Evolutionary conservation across 805 yeast species (phyloP).

Genomic region (Zygosaccharomyces siamensis): DNA sequence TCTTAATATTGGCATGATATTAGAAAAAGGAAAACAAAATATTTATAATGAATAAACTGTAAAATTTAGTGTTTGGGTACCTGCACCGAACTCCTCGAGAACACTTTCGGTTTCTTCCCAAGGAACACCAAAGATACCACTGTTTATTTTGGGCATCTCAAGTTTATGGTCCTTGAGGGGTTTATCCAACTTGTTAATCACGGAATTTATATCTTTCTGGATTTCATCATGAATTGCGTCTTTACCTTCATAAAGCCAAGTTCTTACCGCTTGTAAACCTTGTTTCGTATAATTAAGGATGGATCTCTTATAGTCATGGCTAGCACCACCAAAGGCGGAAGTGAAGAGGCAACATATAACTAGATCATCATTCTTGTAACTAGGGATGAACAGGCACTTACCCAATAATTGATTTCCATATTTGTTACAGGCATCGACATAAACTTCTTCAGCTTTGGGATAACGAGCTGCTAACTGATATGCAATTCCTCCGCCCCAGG

Average conservation of each 20-base stretch:
- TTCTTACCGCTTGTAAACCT: slow-evolving; percentile 37
- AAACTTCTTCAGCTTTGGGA: slow-evolving; percentile 52
- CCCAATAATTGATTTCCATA: slow-evolving; percentile 43
- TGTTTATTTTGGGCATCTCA: slow-evolving; percentile 71
- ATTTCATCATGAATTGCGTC: slow-evolving; percentile 6
- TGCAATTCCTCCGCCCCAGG: slow-evolving; percentile 88
- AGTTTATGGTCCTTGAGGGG: slow-evolving; percentile 27
- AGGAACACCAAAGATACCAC: slow-evolving; percentile 77
- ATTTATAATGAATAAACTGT: slow-evolving; percentile 7
- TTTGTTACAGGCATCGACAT: slow-evolving; percentile 32
- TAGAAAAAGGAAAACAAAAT: background rate
- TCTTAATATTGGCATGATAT: background rate
- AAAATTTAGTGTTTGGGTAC: slow-evolving; percentile 4
- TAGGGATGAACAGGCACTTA: slow-evolving; percentile 29
- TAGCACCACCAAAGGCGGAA: slow-evolving; percentile 47
- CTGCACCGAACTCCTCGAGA: slow-evolving; percentile 24
- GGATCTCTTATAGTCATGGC: slow-evolving; percentile 39
- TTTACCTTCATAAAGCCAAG: slow-evolving; percentile 3
- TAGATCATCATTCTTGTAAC: slow-evolving; percentile 17
- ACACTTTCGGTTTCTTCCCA: slow-evolving; percentile 65
- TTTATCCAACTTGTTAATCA: slow-evolving; percentile 4
- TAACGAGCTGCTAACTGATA: slow-evolving; percentile 47
- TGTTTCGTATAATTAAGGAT: slow-evolving; percentile 48
- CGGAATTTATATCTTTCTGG: background rate
- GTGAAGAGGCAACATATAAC: slow-evolving; percentile 70